Percentiles rank a stretch among this genome's conserved stretches.
Conservation (phyloP, 305 asterid species). For the Salvia sclarea region DNA sequence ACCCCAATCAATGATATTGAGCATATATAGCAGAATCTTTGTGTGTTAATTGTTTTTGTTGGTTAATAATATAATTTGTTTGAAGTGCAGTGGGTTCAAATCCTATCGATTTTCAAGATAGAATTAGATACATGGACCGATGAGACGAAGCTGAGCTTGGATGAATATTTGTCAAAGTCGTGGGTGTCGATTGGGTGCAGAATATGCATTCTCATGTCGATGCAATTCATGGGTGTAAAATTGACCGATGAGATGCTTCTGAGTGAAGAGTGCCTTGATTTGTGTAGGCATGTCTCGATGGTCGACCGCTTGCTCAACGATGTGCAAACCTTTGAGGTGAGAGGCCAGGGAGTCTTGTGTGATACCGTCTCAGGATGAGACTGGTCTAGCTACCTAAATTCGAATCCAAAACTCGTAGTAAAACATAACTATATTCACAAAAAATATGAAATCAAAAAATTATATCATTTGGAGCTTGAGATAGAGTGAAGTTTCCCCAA, state of each 20-base stretch:
- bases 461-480: no score
- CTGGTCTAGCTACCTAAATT: no score
- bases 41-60: no score
- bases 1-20: no score
- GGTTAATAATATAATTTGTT: neutral
- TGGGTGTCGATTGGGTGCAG: neutral
- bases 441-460: no score
- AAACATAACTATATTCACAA: no score
- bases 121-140: constrained; percentile 33
- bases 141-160: neutral
- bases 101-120: constrained; percentile 35
- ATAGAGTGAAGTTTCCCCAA: no score
- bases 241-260: constrained; percentile 30
- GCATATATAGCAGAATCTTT: no score
- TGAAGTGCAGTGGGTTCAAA: constrained; percentile 41
- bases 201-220: neutral
- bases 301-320: constrained; percentile 43
- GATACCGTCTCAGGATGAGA: no score
- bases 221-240: neutral
- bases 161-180: neutral
- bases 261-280: constrained; percentile 31
- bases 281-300: constrained; percentile 30
- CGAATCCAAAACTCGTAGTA: no score
- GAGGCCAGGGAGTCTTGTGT: neutral
- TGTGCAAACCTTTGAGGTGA: constrained; percentile 40